Evolutionary conservation across 495 filamentous ascomycete genomes (phyloP).

Genomic region (Glutinoglossum americanum): DNA sequence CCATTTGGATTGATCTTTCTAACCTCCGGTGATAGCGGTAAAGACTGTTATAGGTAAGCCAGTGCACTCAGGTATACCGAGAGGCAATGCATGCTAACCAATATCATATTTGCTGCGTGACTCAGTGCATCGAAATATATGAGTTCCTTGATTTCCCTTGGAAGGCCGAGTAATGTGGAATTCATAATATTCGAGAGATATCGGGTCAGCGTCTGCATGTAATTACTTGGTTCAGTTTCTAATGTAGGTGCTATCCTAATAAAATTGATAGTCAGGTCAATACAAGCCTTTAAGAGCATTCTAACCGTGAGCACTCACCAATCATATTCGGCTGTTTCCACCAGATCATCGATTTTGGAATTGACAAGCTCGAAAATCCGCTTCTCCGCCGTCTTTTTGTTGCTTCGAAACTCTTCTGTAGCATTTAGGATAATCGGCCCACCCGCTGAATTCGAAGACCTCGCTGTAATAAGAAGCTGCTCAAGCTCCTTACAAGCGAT

Average conservation of each 20-base stretch:
- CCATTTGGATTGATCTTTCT: conserved; percentile 74
- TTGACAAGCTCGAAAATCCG: conserved; percentile 97
- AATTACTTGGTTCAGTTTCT: conserved; percentile 56
- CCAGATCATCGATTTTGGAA: conserved; percentile 93
- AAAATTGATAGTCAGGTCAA: not conserved
- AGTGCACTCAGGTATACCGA: not conserved
- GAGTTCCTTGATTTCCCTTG: conserved; percentile 84
- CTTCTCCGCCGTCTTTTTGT: conserved; percentile 92
- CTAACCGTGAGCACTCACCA: conserved; percentile 29
- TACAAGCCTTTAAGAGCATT: too few relatives aligned
- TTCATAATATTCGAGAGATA: conserved; percentile 96
- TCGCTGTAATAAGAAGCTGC: conserved; percentile 54
- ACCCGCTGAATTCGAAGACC: conserved; percentile 55
- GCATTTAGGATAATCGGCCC: conserved; percentile 54
- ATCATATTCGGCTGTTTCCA: conserved; percentile 91
- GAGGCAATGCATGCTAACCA: conserved; percentile 27
- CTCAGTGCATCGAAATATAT: conserved; percentile 94
- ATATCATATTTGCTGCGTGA: conserved; percentile 70
- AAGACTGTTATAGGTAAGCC: conserved; percentile 27
- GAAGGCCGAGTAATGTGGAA: conserved; percentile 74
- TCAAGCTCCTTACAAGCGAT: conserved; percentile 76
- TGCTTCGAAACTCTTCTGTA: conserved; percentile 63
- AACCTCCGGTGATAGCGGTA: conserved; percentile 60
- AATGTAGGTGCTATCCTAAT: conserved; percentile 37
- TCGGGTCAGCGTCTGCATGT: conserved; percentile 79